Percentiles rank a stretch among this genome's conserved stretches.
These are phyloP conservation scores for Laetiporus sulphureus DNA, from an alignment of 1,284 basidiomycete species.

Conservation along the genomic window DNA sequence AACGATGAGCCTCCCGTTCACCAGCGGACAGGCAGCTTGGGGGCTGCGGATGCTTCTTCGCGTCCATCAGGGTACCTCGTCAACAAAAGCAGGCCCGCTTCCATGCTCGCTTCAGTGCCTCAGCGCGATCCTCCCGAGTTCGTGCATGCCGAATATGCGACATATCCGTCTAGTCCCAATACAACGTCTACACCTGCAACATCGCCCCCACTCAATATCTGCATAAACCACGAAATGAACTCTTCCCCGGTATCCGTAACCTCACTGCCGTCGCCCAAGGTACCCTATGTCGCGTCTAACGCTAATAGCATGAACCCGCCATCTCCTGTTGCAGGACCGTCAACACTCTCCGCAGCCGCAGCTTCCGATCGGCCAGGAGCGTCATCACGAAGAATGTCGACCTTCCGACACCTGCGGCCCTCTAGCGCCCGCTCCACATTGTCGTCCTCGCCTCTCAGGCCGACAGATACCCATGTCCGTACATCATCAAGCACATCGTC, in stretches of 20 bases:
- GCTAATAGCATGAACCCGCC: no score
- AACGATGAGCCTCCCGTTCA: constrained; percentile 16
- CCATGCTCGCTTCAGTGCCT: constrained; percentile 13
- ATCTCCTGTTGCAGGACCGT: constrained; percentile 18
- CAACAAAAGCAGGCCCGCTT: constrained; percentile 14
- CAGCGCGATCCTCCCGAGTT: background rate
- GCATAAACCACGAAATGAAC: no score
- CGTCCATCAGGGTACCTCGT: constrained; percentile 11
- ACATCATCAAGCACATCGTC: constrained; percentile 14
- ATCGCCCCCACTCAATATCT: no score
- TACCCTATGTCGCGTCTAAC: no score
- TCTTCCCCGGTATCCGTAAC: no score
- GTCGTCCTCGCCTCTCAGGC: constrained; percentile 36
- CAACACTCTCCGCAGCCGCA: constrained; percentile 11
- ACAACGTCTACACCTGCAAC: no score
- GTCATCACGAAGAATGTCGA: constrained; percentile 40
- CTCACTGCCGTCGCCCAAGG: no score
- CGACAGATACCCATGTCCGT: constrained; percentile 22
- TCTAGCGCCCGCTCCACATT: constrained; percentile 26
- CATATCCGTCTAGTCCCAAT: background rate
- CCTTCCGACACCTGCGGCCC: constrained; percentile 48
- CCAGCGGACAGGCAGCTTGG: constrained; percentile 10
- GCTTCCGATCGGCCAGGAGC: constrained; percentile 16
- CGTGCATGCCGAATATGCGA: background rate
- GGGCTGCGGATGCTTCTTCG: constrained; percentile 11